Base-by-base conservation (phyloP, 2,329 filamentous ascomycete species). In the Nothomitra cinnamomea region DNA sequence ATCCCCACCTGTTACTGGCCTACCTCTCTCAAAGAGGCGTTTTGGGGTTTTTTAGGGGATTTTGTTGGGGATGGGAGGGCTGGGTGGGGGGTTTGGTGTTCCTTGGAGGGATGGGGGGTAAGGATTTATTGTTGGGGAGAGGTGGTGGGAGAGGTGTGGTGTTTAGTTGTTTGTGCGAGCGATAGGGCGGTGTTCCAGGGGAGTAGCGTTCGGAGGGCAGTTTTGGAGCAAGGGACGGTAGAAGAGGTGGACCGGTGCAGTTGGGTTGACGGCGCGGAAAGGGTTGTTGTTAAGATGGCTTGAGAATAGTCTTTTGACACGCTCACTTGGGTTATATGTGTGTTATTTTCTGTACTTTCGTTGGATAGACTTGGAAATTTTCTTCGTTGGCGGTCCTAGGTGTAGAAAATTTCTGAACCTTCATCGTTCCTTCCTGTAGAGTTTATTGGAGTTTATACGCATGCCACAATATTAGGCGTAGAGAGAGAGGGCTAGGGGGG, bases 81-180 rank as follows among this genome's bases (percentile, higher is more conserved):
- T 0, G 71, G 71, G 1, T 72, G 69, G 68, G 70, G 69, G 0
- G 68, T 71, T 1, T 69, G 69, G 66, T 69, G 70, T 57, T 49
- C 21, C 64, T 10, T 7, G 13, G 7, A 2, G 22, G 57, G 67
- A 10, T 68, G 71, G 54, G 65, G 58, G 1, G 64, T 94, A 1
- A 75, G 79, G 35, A 65, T 90, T 1, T 92, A 85, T 63, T 86
- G 85, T 61, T 95, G 85, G 82, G 88, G 85, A 0, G 76, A 82
- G 57, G 69, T 87, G 0, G 78, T 79, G 0, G 75, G 79, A 53
- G 82, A 94, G 60, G 73, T 86, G 35, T 94, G 87, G 64, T 66
- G 92, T 2, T 64, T 89, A 40, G 66, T 94, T 0, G 90, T 85
- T 62, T 67, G 88, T 13, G 83, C 80, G 0, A 90, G 82, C 60